Base-by-base conservation (phyloP, 306 rosid species). In the Castanospermum australe region DNA sequence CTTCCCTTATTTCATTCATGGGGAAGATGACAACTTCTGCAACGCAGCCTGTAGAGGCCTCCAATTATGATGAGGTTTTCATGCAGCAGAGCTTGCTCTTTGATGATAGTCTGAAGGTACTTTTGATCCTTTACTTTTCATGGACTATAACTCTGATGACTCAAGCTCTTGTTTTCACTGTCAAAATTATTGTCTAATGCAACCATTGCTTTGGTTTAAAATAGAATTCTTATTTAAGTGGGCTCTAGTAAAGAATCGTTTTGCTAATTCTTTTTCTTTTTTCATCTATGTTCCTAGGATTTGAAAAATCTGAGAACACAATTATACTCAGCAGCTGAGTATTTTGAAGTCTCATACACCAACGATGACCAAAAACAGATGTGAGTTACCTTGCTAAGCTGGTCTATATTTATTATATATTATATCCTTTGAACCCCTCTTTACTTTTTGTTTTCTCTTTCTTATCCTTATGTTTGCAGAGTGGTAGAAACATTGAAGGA, bases 261-360 rank as follows among this genome's bases (percentile, higher is more conserved):
- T 69, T 32, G 20, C 71, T 55, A 51, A 60, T 52, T 78, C 6
- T 32, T 60, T 28, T 71, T 76, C 55, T 28, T 28, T 35, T 64
- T 85, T 64, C 80, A 35, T 80, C 51, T 50, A 2, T 77, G 75
- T 71, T 79, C 85, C 6, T 81, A 96, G 99, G 99, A 96, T 86
- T 87, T 96, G 88, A 96, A 96, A 90, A 93, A 93, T 75, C 84
- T 96, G 79, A 91, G 97, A 83, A 28, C 92, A 63, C 99, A 93
- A n/a, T 83, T 96, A 62, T 96, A 96, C 79, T 91, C 99, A 0
- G 99, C 99, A 5, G 99, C 99, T 0, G 99, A 96, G 64, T 96
- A 96, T 83, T 96, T 96, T 77, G 99, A 96, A 73, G 89, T 96
- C 28, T 96, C 99, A 25, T 96, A 93, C 81, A 85, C 92, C 45